Evolutionary conservation across 495 filamentous ascomycete species (phyloP).

Genomic region (Rhypophila decipiens): DNA sequence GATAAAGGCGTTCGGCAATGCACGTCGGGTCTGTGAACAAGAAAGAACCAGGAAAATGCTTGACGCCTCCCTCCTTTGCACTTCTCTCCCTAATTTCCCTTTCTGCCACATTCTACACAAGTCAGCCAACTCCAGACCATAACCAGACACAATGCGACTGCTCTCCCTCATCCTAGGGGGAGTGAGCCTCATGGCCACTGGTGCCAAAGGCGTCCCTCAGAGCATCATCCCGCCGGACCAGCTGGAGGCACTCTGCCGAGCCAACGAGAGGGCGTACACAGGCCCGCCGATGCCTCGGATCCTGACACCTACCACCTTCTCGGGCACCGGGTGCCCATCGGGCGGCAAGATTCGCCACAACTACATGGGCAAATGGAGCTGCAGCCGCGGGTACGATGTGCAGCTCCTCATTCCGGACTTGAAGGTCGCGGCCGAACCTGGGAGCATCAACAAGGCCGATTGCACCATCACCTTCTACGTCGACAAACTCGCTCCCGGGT

Average conservation of each 20-base stretch:
- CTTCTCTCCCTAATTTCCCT: not conserved
- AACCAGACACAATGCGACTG: slow-evolving; percentile 4
- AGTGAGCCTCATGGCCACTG: slow-evolving; percentile 4
- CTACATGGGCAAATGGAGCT: slow-evolving; percentile 5
- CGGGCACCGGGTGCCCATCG: slow-evolving; percentile 2
- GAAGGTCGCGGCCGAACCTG: slow-evolving; percentile 1
- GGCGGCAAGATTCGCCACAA: slow-evolving; percentile 1
- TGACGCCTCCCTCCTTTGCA: slow-evolving; percentile 1
- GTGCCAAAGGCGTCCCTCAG: not conserved
- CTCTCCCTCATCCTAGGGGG: slow-evolving; percentile 4
- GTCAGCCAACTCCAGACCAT: not conserved
- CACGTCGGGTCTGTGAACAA: slow-evolving; percentile 1
- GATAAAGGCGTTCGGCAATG: slow-evolving; percentile 3
- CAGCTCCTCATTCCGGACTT: slow-evolving; percentile 5
- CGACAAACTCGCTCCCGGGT: slow-evolving; percentile 2
- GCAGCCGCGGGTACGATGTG: slow-evolving; percentile 4
- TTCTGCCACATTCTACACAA: not conserved
- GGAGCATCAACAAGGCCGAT: not conserved
- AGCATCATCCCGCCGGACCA: slow-evolving; percentile 1
- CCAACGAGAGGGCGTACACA: slow-evolving; percentile 3
- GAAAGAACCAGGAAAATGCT: slow-evolving; percentile 1
- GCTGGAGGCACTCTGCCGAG: slow-evolving; percentile 1
- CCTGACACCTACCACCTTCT: slow-evolving; percentile 2
- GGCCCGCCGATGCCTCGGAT: slow-evolving; percentile 4
- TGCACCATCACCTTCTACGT: slow-evolving; percentile 4